Evolutionary conservation across 2,329 filamentous ascomycete genomes (phyloP), one percentile per base, ranked within the genome.

Genomic region (Byssoonygena ceratinophila): DNA sequence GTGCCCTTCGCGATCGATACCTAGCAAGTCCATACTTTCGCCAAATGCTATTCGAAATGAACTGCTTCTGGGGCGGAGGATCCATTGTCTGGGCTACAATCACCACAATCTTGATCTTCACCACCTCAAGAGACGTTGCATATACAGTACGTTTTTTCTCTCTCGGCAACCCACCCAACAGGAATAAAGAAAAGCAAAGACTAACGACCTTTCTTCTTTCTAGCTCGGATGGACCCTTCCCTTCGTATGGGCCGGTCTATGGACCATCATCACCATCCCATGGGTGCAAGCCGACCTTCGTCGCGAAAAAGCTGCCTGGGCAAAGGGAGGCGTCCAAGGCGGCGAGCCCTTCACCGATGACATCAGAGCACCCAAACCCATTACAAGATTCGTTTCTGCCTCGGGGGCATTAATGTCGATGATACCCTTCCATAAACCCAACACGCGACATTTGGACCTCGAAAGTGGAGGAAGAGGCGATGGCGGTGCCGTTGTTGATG

Each of bases 41-140:
- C 41, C 68, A 68, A 25, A 75, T 80, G 71, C 68, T 81, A 4
- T 72, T 72, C 47, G 68, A 72, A 47, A 70, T 79, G 64, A 79
- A 79, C 55, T 73, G 74, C 58, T 79, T 80, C 59, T 81, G 78
- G 78, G 76, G 72, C 1, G 70, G 74, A 11, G 76, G 76, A 0
- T 70, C 72, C 1, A 62, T 78, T n/a, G 47, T 75, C 4, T 68
- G 67, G 39, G 75, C 74, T 0, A 66, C 70, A 4, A 71, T 67
- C 16, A 71, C 74, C 14, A 71, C 76, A 9, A 71, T 69, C 0
- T 66, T 77, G 2, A 63, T 78, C 36, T 76, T 76, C 61, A 75
- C 73, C 0, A 69, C 75, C 4, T 65, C 70, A 0, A 63, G 74
- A 55, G 66, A 70, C 22, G 68, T 76, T 32, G 76, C 73, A 8